A percentile compares a stretch with the other conserved stretches of the same genome.
phyloP scores from a whole-genome alignment of 257 asterid genomes.

The Nicotiana obtusifolia region DNA sequence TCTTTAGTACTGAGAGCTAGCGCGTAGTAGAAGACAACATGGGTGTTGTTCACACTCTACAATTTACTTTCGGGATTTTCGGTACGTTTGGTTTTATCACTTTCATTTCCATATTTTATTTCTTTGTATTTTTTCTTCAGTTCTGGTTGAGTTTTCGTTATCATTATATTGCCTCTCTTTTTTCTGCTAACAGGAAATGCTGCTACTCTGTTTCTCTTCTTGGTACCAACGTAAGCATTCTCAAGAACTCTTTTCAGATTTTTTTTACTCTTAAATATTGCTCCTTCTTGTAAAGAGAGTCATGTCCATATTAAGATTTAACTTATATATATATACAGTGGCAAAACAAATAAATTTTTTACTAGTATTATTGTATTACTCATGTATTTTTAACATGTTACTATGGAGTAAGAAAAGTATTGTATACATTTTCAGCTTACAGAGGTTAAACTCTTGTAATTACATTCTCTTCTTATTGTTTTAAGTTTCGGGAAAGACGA shows the following conservation, averaged over 20 bases:
- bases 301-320: no score
- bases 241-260: neutral
- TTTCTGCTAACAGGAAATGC: slow-evolving; percentile 48
- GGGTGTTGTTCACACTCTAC: slow-evolving; percentile 28
- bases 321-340: no score
- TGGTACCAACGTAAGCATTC: slow-evolving; percentile 57
- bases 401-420: no score
- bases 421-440: no score
- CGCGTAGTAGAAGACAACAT: neutral
- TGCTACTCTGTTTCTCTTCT: slow-evolving; percentile 67
- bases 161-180: neutral
- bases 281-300: no score
- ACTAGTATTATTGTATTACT: no score
- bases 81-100: slow-evolving; percentile 28
- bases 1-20: neutral
- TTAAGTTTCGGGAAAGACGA: neutral
- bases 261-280: no score
- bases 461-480: no score
- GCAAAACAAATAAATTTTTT: neutral
- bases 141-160: neutral
- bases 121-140: neutral
- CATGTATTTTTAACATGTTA: no score
- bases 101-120: neutral
- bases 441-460: no score
- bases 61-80: slow-evolving; percentile 57